Percentiles rank a stretch among this genome's conserved stretches.
These are phyloP conservation scores for Vaccinium corymbosum DNA, from an alignment of 148 eudicot genomes.

Conservation along the genomic window DNA sequence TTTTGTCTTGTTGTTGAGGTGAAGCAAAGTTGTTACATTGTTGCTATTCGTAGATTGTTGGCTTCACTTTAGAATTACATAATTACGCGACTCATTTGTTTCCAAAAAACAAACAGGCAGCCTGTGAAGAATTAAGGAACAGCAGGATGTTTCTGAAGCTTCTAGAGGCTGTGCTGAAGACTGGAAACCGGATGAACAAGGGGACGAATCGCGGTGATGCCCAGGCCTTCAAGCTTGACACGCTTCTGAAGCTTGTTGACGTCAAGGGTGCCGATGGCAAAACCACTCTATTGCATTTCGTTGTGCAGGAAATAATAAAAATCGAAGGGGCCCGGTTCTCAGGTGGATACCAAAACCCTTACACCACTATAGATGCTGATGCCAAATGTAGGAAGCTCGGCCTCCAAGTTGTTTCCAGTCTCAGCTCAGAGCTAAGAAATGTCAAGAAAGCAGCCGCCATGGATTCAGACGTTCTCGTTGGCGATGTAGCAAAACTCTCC, in stretches of 20 bases:
- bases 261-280: conserved; percentile 94
- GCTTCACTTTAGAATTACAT: background rate
- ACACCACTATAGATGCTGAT: conserved; percentile 36
- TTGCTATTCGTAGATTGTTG: background rate
- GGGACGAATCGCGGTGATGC: conserved; percentile 97
- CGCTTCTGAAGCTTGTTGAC: conserved; percentile 87
- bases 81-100: background rate
- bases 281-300: conserved; percentile 91
- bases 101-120: conserved; percentile 47
- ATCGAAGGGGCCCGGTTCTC: conserved; percentile 76
- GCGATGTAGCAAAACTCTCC: conserved; percentile 66
- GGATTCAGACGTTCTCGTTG: conserved; percentile 79
- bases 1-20: background rate
- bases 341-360: conserved; percentile 27
- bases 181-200: conserved; percentile 94
- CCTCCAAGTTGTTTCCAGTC: conserved; percentile 66
- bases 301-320: conserved; percentile 86
- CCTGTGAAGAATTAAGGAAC: conserved; percentile 88
- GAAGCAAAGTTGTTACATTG: conserved; percentile 4
- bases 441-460: conserved; percentile 90
- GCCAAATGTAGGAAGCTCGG: conserved; percentile 78
- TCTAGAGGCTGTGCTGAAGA: conserved; percentile 89
- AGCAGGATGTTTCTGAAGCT: conserved; percentile 93
- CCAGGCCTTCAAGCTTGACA: conserved; percentile 95
- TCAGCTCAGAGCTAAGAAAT: conserved; percentile 71